Percentiles rank a stretch among this genome's conserved stretches.
These are phyloP conservation scores for Agaricales sp. DNA, from an alignment of 1,284 basidiomycete species.

Conservation along the genomic window DNA sequence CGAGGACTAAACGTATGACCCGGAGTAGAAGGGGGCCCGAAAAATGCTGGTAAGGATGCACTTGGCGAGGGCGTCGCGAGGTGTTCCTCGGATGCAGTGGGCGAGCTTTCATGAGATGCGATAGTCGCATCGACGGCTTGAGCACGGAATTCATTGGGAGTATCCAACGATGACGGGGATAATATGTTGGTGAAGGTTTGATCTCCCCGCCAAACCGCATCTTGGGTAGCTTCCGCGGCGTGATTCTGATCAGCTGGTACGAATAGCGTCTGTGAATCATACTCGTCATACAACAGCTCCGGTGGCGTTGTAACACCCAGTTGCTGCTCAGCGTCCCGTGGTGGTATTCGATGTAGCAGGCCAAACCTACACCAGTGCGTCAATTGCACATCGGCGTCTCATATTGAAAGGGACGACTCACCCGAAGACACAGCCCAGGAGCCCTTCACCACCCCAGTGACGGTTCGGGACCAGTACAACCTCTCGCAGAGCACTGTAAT, in stretches of 20 bases:
- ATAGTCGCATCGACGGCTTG: too few species aligned
- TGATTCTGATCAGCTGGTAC: not conserved
- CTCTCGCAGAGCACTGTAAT: conserved; percentile 74
- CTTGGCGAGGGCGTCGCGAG: not conserved
- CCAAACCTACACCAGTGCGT: conserved; percentile 44
- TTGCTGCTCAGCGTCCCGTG: not conserved
- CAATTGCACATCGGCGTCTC: conserved; percentile 6
- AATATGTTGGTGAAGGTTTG: not conserved
- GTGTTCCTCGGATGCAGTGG: not conserved
- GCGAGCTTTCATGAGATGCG: not conserved
- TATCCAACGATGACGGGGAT: not conserved
- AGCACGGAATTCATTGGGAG: conserved; percentile 17
- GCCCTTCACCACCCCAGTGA: conserved; percentile 92
- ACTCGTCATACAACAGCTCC: not conserved
- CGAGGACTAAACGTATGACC: not conserved
- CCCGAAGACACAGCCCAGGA: conserved; percentile 92
- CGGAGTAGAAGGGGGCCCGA: not conserved
- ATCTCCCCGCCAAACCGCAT: not conserved
- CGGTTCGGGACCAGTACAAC: conserved; percentile 90
- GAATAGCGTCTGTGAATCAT: not conserved
- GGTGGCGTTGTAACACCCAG: not conserved
- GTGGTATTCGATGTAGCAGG: conserved; percentile 82
- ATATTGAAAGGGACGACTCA: conserved; percentile 19
- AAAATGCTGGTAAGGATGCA: not conserved
- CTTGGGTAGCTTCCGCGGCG: not conserved